Conservation (phyloP, 176 grass and related monocot genomes). For the Puccinellia tenuiflora region DNA sequence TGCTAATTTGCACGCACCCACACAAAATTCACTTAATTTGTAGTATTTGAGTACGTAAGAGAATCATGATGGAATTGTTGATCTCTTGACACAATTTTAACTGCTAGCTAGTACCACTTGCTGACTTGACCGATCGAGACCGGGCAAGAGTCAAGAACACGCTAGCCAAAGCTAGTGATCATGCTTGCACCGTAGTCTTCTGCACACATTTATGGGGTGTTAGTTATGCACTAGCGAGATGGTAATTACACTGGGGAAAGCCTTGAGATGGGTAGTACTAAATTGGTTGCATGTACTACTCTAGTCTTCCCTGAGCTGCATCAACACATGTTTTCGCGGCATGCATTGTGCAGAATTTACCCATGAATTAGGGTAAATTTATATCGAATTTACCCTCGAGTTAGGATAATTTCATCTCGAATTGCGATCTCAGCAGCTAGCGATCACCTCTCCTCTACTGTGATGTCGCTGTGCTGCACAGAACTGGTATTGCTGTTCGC, state of each 20-base stretch:
- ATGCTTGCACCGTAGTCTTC: constrained; percentile 23
- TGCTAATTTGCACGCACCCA: neutral
- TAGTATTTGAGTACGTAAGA: neutral
- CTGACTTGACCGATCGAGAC: neutral
- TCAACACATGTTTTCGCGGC: neutral
- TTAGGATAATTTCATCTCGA: neutral
- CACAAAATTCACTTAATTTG: neutral
- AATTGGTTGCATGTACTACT: neutral
- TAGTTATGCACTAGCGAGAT: neutral
- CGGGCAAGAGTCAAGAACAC: constrained; percentile 16
- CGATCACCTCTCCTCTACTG: neutral
- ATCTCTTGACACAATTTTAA: constrained; percentile 11
- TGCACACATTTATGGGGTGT: constrained; percentile 36
- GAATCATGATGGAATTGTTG: neutral
- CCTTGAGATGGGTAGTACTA: neutral
- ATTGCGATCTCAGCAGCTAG: neutral
- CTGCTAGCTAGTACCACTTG: neutral
- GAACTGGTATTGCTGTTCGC: neutral
- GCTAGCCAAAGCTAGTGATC: neutral
- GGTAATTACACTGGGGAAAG: neutral
- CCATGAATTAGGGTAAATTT: neutral
- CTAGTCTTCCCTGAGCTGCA: neutral
- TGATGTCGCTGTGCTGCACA: neutral
- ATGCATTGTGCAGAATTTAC: neutral
- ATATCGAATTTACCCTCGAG: neutral